Evolutionary conservation across 2,329 filamentous ascomycete genomes (phyloP), one percentile per base, ranked within the genome.

Genomic region (Aspergillus luchuensis): DNA sequence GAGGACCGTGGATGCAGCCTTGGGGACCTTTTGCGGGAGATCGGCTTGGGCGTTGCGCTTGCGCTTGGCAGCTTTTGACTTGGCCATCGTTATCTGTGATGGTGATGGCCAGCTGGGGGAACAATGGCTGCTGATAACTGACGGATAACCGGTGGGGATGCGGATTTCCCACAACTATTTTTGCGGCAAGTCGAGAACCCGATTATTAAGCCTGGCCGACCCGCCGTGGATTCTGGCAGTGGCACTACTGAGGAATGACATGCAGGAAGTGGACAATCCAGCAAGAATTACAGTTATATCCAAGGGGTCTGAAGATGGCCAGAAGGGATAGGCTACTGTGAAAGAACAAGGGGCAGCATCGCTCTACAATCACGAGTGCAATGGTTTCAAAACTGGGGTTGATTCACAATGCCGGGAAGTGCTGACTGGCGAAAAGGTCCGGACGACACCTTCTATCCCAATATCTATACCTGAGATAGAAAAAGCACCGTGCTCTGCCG

Each of bases 51-150:
- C 67, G 56, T 67, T 71, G 55, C 71, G 71, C 66, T 72, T 72
- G 47, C 71, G 71, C 61, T 72, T 72, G n/a, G 67, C 64, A 15
- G 66, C 60, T 60, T 72, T 72, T 23, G 70, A 72, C 43, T 71
- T 72, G 50, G 64, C 65, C 71, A 72, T 69, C 33, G 33, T 36
- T 36, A 36, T 36, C 33, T 30, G 25, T 58, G 57, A 25, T 30
- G 15, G 2, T 43, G 41, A 45, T 45, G 19, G 45, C 21, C 21
- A 23, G 23, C 28, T 49, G 47, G 11, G 33, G 33, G 10, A 11
- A 30, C 23, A 30, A 28, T 17, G 47, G 47, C 23, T 17, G 5
- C 10, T 7, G 25, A 45, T 8, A 30, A 17, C n/a, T n/a, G 47
- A 50, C 30, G 23, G 47, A 50, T 25, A 50, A 8, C 21, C 23